phyloP scores from a whole-genome alignment of 345 rosid species.

The Ailanthus altissimus region DNA sequence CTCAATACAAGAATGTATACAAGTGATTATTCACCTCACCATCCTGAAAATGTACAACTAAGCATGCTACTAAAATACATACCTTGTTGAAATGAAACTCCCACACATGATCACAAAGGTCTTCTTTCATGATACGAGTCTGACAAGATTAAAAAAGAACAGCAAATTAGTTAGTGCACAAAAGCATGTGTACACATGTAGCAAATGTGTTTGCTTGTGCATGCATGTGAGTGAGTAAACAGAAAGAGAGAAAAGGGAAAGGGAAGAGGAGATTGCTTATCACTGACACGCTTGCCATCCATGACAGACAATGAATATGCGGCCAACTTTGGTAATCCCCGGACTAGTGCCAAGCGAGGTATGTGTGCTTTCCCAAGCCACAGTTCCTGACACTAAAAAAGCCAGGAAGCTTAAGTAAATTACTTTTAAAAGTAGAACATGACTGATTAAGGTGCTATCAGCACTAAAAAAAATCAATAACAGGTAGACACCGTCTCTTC shows the following conservation, averaged over 20 bases:
- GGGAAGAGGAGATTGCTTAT: background rate
- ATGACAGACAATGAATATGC: constrained; percentile 56
- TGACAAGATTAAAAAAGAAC: constrained; percentile 28
- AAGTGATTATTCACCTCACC: background rate
- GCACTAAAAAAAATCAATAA: background rate
- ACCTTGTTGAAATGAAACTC: constrained; percentile 61
- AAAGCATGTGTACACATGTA: background rate
- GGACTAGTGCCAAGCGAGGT: constrained; percentile 49
- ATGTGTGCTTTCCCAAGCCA: constrained; percentile 64
- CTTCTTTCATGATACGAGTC: constrained; percentile 56
- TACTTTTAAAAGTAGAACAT: background rate
- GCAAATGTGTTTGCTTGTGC: background rate
- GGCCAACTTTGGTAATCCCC: constrained; percentile 53
- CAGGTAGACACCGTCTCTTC: background rate
- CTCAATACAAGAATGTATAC: background rate
- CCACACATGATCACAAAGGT: constrained; percentile 65
- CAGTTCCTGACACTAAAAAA: constrained; percentile 49
- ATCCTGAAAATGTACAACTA: background rate
- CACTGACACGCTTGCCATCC: constrained; percentile 58
- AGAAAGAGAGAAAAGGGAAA: background rate
- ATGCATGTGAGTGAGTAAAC: background rate
- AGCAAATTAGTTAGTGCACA: background rate
- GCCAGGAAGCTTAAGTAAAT: constrained; percentile 11
- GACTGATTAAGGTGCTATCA: background rate
- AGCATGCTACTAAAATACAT: constrained; percentile 10